A percentile compares a stretch with the other conserved stretches of the same genome.
phyloP scores from a whole-genome alignment of 2,329 filamentous ascomycete genomes.

The Macrophomina tecta region DNA sequence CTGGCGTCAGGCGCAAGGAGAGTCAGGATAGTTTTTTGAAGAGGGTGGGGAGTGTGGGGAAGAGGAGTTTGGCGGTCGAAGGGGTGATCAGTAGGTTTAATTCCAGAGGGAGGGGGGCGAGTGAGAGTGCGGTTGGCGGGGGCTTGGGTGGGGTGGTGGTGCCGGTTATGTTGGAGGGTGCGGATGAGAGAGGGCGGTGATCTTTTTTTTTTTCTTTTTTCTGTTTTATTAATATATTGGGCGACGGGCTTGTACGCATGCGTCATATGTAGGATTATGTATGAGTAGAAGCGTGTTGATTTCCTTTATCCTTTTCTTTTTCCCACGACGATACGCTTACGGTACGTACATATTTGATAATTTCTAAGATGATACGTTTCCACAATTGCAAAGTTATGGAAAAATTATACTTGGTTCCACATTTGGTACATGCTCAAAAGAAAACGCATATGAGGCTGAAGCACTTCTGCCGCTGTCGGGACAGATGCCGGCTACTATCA shows the following conservation, averaged over 20 bases:
- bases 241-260: not conserved
- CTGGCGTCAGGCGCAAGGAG: not conserved
- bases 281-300: no score
- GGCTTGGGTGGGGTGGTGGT: not conserved
- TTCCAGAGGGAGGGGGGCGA: not conserved
- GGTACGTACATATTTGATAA: no score
- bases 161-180: constrained; percentile 16
- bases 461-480: no score
- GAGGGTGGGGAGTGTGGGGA: not conserved
- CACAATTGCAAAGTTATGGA: no score
- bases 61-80: not conserved
- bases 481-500: no score
- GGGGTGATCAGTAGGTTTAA: constrained; percentile 10
- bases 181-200: not conserved
- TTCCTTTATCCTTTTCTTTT: no score
- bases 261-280: not conserved
- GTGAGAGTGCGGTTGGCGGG: not conserved
- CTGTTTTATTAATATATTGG: no score
- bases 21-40: not conserved
- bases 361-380: no score
- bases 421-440: no score
- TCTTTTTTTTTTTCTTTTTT: not conserved
- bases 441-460: no score
- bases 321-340: no score
- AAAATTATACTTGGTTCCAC: no score